Evolutionary conservation across 2,329 filamentous ascomycete species (phyloP).

Genomic region (Cladobotryum protrusum): DNA sequence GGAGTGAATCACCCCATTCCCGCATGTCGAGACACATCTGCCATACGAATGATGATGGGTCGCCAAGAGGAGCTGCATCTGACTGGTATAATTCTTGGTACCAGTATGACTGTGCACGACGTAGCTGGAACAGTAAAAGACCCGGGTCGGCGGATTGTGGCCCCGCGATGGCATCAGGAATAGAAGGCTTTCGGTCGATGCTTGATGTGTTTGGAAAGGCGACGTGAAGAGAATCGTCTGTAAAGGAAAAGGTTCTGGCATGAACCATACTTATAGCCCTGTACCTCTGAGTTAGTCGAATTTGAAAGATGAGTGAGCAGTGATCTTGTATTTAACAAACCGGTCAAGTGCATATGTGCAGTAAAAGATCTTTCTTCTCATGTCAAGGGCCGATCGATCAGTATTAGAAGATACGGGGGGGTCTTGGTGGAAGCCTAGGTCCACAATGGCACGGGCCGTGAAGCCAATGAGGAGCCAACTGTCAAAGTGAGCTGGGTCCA

Average conservation of each 20-base stretch:
- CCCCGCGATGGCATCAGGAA: constrained; percentile 36
- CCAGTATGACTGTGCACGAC: constrained; percentile 80
- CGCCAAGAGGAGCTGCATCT: constrained; percentile 59
- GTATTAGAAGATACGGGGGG: constrained; percentile 64
- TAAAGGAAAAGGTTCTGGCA: constrained; percentile 85
- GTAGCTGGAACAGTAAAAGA: constrained; percentile 71
- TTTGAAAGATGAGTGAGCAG: not conserved
- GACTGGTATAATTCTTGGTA: constrained; percentile 86
- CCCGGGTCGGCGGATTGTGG: constrained; percentile 60
- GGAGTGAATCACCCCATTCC: constrained; percentile 75
- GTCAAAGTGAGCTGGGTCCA: constrained; percentile 87
- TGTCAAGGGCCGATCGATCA: constrained; percentile 64
- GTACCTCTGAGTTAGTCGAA: constrained; percentile 16
- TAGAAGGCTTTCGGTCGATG: constrained; percentile 36
- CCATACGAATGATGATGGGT: constrained; percentile 68
- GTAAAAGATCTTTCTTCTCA: constrained; percentile 79
- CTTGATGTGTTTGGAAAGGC: constrained; percentile 57
- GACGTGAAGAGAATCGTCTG: constrained; percentile 80
- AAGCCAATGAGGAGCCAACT: constrained; percentile 92
- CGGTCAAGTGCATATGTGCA: constrained; percentile 86
- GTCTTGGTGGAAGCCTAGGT: constrained; percentile 90
- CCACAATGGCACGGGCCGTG: constrained; percentile 78
- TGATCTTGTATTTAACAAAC: constrained; percentile 37
- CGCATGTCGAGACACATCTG: constrained; percentile 69
- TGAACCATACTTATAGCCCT: constrained; percentile 86